Base-by-base conservation (phyloP, 345 rosid genomes). In the Bruguiera gymnorhiza region DNA sequence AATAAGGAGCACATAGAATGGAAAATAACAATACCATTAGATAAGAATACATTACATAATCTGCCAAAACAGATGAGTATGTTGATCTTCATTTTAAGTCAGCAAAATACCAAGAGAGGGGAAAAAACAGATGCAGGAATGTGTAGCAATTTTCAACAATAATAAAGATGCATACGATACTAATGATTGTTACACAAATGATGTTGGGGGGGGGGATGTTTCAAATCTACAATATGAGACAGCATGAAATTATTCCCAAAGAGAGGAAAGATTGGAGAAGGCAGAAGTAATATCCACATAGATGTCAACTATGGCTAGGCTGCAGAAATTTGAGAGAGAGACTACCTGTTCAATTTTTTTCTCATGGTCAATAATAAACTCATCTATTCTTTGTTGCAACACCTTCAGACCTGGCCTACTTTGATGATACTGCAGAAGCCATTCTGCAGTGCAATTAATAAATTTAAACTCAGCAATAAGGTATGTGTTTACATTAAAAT, bases 301-400 rank as follows among this genome's bases (percentile, higher is more conserved):
- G 39, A 37, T 16, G 34, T 34, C 9, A 43, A 13, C 37, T 6
- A 63, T 60, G 31, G 72, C 65, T 64, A 48, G 13, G 27, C 29
- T 9, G 20, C 18, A 60, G 62, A 26, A 59, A 51, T 53, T 21
- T 3, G 61, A 13, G 20, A 6, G 51, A 63, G 56, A 26, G 65
- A 20, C 36, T 82, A 95, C 98, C 94, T 88, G 80, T 29, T 90
- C 98, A 69, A 87, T 85, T 77, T 77, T 85, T 68, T 82, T 87
- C 69, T 95, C 99, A 5, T 95, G 91, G 37, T 78, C 76, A 68
- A 65, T 75, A 63, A 92, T 85, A 71, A 92, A 95, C 27, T 92
- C 97, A 78, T 95, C 98, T 21, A 90, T 84, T 74, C 88, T 84
- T 79, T 86, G 82, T 66, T 90, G 97, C 79, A 86, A 84, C 76